A percentile compares a stretch with the other conserved stretches of the same genome.
phyloP scores from a whole-genome alignment of 2,329 filamentous ascomycete genomes.

The Aspergillus oerlinghausenensis region DNA sequence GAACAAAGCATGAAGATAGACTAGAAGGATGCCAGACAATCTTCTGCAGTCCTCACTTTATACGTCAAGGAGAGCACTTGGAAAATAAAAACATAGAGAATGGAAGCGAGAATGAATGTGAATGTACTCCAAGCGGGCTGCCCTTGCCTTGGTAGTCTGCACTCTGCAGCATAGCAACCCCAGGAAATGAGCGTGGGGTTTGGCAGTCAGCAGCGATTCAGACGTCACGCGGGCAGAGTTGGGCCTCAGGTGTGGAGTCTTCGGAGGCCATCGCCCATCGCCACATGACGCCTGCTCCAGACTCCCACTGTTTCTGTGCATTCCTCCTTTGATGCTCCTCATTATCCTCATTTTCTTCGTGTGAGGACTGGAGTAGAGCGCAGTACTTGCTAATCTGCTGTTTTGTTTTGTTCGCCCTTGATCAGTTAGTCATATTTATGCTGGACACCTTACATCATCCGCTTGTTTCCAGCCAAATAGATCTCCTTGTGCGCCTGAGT shows the following conservation, averaged over 20 bases:
- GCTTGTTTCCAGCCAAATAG: too few species aligned
- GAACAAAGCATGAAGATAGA: conserved; percentile 7
- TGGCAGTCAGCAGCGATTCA: background rate
- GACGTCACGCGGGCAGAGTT: background rate
- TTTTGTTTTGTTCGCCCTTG: background rate
- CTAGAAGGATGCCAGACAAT: conserved; percentile 1
- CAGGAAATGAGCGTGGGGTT: background rate
- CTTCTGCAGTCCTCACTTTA: background rate
- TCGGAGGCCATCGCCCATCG: background rate
- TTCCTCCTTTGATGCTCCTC: background rate
- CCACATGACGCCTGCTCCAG: background rate
- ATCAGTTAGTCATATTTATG: background rate
- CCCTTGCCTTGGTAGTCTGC: background rate
- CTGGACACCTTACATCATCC: background rate
- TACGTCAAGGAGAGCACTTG: background rate
- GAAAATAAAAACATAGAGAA: background rate
- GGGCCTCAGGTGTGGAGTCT: background rate
- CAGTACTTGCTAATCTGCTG: background rate
- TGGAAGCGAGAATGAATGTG: background rate
- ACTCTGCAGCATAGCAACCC: background rate
- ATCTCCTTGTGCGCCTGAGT: background rate
- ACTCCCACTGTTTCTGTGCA: background rate
- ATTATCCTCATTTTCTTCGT: background rate
- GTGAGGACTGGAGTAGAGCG: background rate
- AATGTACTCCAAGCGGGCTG: background rate